phyloP scores from a whole-genome alignment of 495 filamentous ascomycete genomes.

The Aspergillus mulundensis region DNA sequence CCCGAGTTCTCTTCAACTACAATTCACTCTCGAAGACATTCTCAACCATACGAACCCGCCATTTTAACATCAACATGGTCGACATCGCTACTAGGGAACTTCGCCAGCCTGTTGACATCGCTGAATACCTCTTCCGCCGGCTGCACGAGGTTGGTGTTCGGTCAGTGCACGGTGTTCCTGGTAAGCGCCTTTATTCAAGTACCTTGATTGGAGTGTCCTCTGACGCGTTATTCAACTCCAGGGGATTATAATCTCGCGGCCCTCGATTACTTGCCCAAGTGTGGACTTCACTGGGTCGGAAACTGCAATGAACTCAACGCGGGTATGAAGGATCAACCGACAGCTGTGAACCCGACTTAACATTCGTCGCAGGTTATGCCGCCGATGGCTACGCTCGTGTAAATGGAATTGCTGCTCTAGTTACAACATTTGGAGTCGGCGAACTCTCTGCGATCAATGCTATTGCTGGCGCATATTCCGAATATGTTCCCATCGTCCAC shows the following conservation, averaged over 20 bases:
- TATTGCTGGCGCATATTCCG: slow-evolving; percentile 60
- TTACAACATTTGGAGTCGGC: slow-evolving; percentile 69
- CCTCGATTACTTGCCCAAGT: slow-evolving; percentile 59
- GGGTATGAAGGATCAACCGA: slow-evolving; percentile 33
- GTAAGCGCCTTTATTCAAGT: slow-evolving; percentile 23
- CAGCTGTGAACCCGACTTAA: background rate
- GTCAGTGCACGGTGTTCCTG: slow-evolving; percentile 63
- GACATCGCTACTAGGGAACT: slow-evolving; percentile 54
- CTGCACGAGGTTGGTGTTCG: slow-evolving; percentile 59
- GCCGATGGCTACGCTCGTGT: slow-evolving; percentile 69
- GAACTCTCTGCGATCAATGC: slow-evolving; percentile 68
- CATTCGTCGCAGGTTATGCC: slow-evolving; percentile 51
- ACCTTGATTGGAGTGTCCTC: background rate
- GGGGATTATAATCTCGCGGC: slow-evolving; percentile 50
- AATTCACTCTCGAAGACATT: background rate
- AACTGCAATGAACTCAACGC: slow-evolving; percentile 69
- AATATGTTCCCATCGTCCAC: slow-evolving; percentile 60
- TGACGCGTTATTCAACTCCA: slow-evolving; percentile 4
- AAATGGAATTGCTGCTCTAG: slow-evolving; percentile 59
- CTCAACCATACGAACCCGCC: background rate
- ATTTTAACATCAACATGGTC: slow-evolving; percentile 33
- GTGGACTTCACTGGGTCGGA: slow-evolving; percentile 61
- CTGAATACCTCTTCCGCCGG: slow-evolving; percentile 61
- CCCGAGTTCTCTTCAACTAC: too few relatives aligned
- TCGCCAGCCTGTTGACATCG: slow-evolving; percentile 52